Evolutionary conservation across 2,329 filamentous ascomycete genomes (phyloP).

Genomic region (Scorias spongiosa): DNA sequence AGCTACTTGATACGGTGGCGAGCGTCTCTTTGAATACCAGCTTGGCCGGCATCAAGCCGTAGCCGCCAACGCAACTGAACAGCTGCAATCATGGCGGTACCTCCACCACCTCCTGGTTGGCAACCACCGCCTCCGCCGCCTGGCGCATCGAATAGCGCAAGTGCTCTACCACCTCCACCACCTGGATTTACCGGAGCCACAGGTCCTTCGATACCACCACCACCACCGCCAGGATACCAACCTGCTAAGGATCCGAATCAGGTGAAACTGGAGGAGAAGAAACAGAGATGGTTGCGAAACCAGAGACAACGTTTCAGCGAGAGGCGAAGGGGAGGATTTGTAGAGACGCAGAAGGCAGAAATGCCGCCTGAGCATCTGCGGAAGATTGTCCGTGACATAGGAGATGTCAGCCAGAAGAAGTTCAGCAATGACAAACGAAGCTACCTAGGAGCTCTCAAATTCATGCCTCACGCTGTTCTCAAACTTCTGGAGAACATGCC

Average conservation of each 20-base stretch:
- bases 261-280: slow-evolving; percentile 95
- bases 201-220: slow-evolving; percentile 29
- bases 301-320: slow-evolving; percentile 91
- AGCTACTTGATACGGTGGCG: slow-evolving; percentile 1
- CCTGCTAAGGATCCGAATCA: slow-evolving; percentile 68
- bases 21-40: neutral
- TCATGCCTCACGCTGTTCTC: slow-evolving; percentile 96
- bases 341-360: slow-evolving; percentile 95
- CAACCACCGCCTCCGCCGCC: slow-evolving; percentile 48
- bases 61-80: slow-evolving; percentile 3
- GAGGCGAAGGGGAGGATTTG: slow-evolving; percentile 90
- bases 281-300: slow-evolving; percentile 90
- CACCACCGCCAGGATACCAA: slow-evolving; percentile 73
- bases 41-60: slow-evolving; percentile 8
- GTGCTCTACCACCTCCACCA: slow-evolving; percentile 39
- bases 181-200: slow-evolving; percentile 35
- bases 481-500: slow-evolving; percentile 99
- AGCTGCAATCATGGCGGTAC: neutral
- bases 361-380: slow-evolving; percentile 97
- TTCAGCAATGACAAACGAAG: slow-evolving; percentile 97
- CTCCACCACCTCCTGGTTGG: neutral
- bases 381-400: slow-evolving; percentile 97
- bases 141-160: slow-evolving; percentile 24
- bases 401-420: slow-evolving; percentile 97
- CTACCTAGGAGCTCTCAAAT: slow-evolving; percentile 92